Evolutionary conservation across 2,329 filamentous ascomycete genomes (phyloP).

Genomic region (Phialophora macrospora): DNA sequence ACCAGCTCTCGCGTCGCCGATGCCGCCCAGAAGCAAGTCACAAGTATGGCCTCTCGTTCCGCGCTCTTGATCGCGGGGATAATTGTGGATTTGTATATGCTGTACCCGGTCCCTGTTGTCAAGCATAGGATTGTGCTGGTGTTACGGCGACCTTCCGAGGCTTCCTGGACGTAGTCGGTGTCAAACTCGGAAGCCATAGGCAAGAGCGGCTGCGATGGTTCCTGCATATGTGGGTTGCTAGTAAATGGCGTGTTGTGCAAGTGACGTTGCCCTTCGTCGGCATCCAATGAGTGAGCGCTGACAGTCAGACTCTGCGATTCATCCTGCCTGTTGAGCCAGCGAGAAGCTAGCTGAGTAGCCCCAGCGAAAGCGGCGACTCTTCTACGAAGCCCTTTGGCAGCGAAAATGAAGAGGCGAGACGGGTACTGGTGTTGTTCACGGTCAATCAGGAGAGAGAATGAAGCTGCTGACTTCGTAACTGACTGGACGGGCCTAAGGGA

Average conservation of each 20-base stretch:
- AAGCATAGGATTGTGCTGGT: conserved; percentile 15
- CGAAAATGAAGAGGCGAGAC: not conserved
- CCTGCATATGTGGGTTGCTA: not conserved
- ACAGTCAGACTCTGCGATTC: not conserved
- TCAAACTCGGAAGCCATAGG: conserved; percentile 5
- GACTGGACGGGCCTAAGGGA: no score
- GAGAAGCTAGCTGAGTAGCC: not conserved
- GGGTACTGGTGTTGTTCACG: not conserved
- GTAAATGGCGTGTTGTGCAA: not conserved
- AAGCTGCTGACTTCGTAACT: not conserved
- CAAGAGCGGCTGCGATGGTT: not conserved
- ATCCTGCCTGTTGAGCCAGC: not conserved
- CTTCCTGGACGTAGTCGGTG: conserved; percentile 10
- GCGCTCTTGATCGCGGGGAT: conserved; percentile 66
- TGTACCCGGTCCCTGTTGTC: conserved; percentile 25
- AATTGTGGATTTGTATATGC: conserved; percentile 46
- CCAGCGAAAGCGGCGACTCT: not conserved
- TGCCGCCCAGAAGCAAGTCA: conserved; percentile 81
- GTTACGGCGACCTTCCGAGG: conserved; percentile 16
- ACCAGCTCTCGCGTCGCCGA: conserved; percentile 67
- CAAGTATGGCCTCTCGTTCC: conserved; percentile 70
- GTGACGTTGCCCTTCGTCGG: not conserved
- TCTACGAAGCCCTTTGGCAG: not conserved
- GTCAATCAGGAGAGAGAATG: not conserved
- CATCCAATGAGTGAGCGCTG: not conserved